Evolutionary conservation across 495 filamentous ascomycete species (phyloP), one percentile per base, ranked within the genome.

Genomic region (Penicillium bovifimosum): DNA sequence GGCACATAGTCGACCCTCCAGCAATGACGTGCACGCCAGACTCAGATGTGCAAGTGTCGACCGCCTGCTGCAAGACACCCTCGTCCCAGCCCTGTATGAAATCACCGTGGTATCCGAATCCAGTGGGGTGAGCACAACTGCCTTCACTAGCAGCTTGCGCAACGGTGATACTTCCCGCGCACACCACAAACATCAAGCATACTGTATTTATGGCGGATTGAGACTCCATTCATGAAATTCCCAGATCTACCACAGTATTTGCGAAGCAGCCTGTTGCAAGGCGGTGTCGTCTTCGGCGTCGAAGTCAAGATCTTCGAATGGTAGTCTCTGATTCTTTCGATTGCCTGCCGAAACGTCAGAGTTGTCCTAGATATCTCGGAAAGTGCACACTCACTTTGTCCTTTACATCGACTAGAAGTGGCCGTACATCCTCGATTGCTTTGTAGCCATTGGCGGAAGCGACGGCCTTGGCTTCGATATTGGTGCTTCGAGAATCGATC

Each of bases 261-360:
- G n/a, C n/a, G n/a, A n/a, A n/a, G n/a, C n/a, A n/a, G n/a, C n/a
- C n/a, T n/a, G n/a, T n/a, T n/a, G n/a, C n/a, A n/a, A n/a, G n/a
- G n/a, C n/a, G n/a, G n/a, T n/a, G n/a, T n/a, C n/a, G n/a, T n/a
- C n/a, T n/a, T n/a, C n/a, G n/a, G n/a, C n/a, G n/a, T n/a, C n/a
- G n/a, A n/a, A n/a, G n/a, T n/a, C n/a, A n/a, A n/a, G n/a, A n/a
- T n/a, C n/a, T n/a, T n/a, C n/a, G n/a, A n/a, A n/a, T n/a, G 74
- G 60, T 95, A 95, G 65, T 98, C 91, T 38, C 93, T 79, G 66
- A 96, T 95, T 53, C 93, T 79, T 70, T 96, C 91, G 33, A 95
- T 76, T n/a, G 91, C 93, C 84, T 90, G 33, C 9, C n/a, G 31
- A 49, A 20, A 9, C 36, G 50, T 70, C 43, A 61, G 35, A 50